Evolutionary conservation across 2,329 filamentous ascomycete genomes (phyloP), one percentile per base, ranked within the genome.

Genomic region (Trichoderma sp.): DNA sequence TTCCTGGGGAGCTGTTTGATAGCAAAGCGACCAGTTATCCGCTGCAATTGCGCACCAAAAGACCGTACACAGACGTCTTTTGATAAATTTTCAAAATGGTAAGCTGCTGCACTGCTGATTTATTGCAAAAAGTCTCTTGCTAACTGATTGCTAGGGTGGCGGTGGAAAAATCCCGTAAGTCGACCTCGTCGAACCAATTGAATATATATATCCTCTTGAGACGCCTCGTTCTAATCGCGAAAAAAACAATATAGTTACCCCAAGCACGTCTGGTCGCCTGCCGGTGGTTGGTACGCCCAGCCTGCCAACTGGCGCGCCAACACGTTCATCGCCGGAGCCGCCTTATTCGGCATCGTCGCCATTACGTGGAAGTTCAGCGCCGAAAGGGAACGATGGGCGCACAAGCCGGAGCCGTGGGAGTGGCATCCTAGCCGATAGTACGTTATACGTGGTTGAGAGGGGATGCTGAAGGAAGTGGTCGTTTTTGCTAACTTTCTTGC

Each of bases 221-320:
- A 57, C 42, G 57, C 70, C 70, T 37, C 58, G 34, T 32, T 35
- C 22, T 53, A 15, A 22, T 27, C 22, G n/a, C 19, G 15, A 25
- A 57, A 37, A 48, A 34, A 4, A 27, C 29, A 32, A 34, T 15
- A 56, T 75, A 97, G 93, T 78, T 97, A 97, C 83, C 94, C 93
- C 80, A 97, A 97, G 86, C 94, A 99, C 86, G 93, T 99, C 86
- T 99, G 95, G 95, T 98, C 95, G 77, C 95, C 95, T 70, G 86
- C 94, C 72, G 95, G 95, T 86, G 95, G 95, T 82, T 99, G 95
- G 95, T 99, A 99, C 82, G 84, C 90, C 65, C 94, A 97, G 80
- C 95, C 95, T 64, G 85, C 87, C 73, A 99, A 99, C 86, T 99
- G 95, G 95, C 95, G 91, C 80, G 83, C 84, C 76, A 99, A 99